Conservation (phyloP, 108 stramenopile species). For the Skeletonema tropicum region DNA sequence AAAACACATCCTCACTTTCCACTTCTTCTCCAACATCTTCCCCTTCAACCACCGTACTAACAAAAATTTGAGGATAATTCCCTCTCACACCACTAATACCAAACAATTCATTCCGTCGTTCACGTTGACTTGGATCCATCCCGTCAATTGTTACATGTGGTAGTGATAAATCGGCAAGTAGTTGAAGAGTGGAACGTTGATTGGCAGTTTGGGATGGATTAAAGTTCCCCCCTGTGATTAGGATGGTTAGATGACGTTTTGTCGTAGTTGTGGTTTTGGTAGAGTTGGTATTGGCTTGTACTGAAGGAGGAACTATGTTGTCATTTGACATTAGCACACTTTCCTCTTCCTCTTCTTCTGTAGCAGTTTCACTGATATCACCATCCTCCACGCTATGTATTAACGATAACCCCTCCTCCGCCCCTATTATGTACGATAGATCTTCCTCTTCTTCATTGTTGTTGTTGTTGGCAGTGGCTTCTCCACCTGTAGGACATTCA, state of each 20-base stretch:
- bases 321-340: background rate
- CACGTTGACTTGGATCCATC: background rate
- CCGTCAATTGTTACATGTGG: background rate
- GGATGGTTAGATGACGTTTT: background rate
- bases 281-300: background rate
- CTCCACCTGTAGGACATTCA: constrained; percentile 1
- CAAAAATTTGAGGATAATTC: constrained; percentile 20
- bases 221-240: background rate
- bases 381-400: background rate
- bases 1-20: background rate
- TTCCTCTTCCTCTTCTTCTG: background rate
- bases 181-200: background rate
- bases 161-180: background rate
- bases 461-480: background rate
- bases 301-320: background rate
- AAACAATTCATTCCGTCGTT: constrained; percentile 6
- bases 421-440: background rate
- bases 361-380: constrained; percentile 6
- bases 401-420: background rate
- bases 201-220: background rate
- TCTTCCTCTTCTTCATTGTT: background rate
- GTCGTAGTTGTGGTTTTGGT: background rate
- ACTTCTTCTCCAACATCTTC: background rate
- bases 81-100: constrained; percentile 12
- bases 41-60: background rate